Base-by-base conservation (phyloP, 495 filamentous ascomycete genomes). In the Penicillium dipodomyicola region DNA sequence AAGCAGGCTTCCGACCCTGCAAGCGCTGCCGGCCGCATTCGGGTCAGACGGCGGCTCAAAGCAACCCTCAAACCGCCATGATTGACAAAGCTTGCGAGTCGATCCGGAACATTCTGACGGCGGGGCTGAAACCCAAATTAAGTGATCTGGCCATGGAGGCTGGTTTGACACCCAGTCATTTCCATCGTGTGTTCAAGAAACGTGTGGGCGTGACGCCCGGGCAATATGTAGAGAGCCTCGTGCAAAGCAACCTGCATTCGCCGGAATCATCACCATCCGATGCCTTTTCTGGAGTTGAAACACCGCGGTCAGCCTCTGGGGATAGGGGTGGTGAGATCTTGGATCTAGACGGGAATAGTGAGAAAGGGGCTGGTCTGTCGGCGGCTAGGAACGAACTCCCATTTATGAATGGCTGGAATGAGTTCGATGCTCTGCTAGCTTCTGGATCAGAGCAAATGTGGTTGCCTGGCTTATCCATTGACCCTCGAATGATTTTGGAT, bases 171-270 rank as follows among this genome's bases (percentile, higher is more conserved):
- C 72, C 83, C 44, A 79, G 84, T 62, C 81, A 87, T 66, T 84
- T 87, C 59, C 83, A 82, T 62, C 82, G 86, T 30, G 68, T 87
- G 35, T 84, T 85, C 56, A 86, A 82, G 68, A 78, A 82, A 52
- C 73, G 74, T 3, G 80, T 76, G 63, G 82, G 85, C 54, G 68
- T 84, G 20, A 86, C 84, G 58, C 81, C 83, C n/a, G 83, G 83
- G 32, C 75, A 80, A 57, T 87, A 84, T 68, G 57, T 60, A 12
- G 60, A 49, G 33, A 57, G 56, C 19, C 39, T 64, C 32, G 46
- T 35, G 29, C 58, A 61, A 29, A 49, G 52, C 23, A 30, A 47
- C 30, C 14, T 12, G 4, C 44, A 40, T 35, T 39, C 57, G 14
- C 52, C 57, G 32, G 65, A 29, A 1, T 45, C 50, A 19, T 52